These are phyloP conservation scores for Rosa hybrid DNA, from an alignment of 331 rosid genomes.

Conservation along the genomic window DNA sequence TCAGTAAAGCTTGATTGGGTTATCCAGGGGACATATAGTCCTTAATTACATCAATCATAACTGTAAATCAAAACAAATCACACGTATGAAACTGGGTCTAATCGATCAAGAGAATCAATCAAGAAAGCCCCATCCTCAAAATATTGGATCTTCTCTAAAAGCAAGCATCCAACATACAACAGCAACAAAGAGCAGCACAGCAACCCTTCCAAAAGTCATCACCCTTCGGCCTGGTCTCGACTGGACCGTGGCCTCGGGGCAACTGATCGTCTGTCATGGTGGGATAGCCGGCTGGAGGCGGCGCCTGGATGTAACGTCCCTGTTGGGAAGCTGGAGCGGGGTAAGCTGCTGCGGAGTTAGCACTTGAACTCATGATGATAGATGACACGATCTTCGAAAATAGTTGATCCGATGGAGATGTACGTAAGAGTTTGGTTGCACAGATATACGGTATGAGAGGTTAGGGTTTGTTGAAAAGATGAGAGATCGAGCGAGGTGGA, in stretches of 20 bases:
- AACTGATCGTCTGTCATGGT: conserved; percentile 29
- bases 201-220: conserved; percentile 80
- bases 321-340: conserved; percentile 26
- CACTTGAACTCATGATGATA: conserved; percentile 1
- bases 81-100: neutral
- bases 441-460: too few relatives aligned
- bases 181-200: conserved; percentile 78
- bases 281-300: conserved; percentile 50
- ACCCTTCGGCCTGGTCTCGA: conserved; percentile 49
- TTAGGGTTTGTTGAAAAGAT: neutral
- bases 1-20: neutral
- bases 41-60: too few relatives aligned
- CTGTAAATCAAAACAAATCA: conserved; percentile 1
- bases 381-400: neutral
- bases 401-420: neutral
- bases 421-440: too few relatives aligned
- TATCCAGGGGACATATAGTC: neutral
- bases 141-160: conserved; percentile 26
- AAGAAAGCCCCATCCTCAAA: neutral
- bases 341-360: neutral
- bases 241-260: conserved; percentile 25
- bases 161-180: conserved; percentile 67
- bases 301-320: conserved; percentile 25
- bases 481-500: neutral
- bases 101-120: neutral